These are phyloP conservation scores for Stereum hirsutum DNA, from an alignment of 1,284 basidiomycete species.

Conservation along the genomic window DNA sequence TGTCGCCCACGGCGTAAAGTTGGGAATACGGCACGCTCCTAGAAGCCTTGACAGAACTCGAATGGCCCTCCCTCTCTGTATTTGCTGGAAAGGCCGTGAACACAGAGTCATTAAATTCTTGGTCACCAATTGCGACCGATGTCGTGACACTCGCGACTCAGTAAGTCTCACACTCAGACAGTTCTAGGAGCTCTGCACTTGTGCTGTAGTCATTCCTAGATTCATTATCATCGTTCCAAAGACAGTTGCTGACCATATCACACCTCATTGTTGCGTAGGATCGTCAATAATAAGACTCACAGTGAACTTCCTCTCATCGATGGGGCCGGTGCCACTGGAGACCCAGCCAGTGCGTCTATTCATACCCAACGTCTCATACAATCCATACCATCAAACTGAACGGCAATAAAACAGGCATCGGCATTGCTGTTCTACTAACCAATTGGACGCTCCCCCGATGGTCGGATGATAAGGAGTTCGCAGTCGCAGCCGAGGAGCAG, in stretches of 20 bases:
- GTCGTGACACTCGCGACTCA: slow-evolving; percentile 29
- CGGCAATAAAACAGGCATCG: slow-evolving; percentile 31
- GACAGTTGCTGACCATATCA: neutral
- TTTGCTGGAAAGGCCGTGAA: slow-evolving; percentile 35
- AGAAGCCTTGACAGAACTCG: slow-evolving; percentile 55
- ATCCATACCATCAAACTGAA: neutral
- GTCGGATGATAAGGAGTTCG: slow-evolving; percentile 32
- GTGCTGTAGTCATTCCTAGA: neutral
- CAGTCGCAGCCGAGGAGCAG: slow-evolving; percentile 41
- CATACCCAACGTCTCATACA: neutral
- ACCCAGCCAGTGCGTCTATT: slow-evolving; percentile 49
- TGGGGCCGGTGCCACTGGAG: slow-evolving; percentile 50
- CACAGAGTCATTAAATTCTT: no score
- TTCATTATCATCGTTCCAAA: neutral
- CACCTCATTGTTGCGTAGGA: slow-evolving; percentile 21
- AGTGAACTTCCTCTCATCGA: slow-evolving; percentile 27
- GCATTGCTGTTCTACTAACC: slow-evolving; percentile 51
- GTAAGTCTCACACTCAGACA: slow-evolving; percentile 16
- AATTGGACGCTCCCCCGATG: slow-evolving; percentile 37
- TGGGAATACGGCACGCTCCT: slow-evolving; percentile 68
- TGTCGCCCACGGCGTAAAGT: no score
- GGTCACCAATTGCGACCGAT: slow-evolving; percentile 25
- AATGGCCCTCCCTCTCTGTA: slow-evolving; percentile 45
- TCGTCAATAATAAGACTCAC: slow-evolving; percentile 24
- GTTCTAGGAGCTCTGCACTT: neutral